These are phyloP conservation scores for Astragalus membranaceus DNA, from an alignment of 306 rosid species.

Conservation along the genomic window DNA sequence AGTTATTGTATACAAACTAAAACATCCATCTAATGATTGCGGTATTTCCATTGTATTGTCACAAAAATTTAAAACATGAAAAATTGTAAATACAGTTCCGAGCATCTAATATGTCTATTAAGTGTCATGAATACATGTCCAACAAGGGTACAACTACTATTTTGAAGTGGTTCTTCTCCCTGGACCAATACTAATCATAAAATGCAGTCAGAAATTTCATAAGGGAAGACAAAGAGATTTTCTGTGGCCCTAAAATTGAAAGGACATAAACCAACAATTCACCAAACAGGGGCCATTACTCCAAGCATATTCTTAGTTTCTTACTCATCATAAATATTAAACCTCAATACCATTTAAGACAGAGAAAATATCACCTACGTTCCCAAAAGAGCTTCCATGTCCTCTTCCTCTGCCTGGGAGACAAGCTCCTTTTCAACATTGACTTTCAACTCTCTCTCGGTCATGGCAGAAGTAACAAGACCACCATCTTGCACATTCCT, in stretches of 20 bases:
- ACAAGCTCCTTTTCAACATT: slow-evolving; percentile 93
- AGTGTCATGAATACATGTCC: not conserved
- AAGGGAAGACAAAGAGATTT: not conserved
- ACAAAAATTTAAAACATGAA: not conserved
- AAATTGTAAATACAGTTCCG: not conserved
- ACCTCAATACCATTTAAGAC: slow-evolving; percentile 16
- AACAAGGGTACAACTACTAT: not conserved
- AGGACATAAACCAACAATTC: not conserved
- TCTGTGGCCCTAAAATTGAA: not conserved
- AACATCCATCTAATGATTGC: not conserved
- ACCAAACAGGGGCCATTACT: slow-evolving; percentile 5
- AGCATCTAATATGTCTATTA: not conserved
- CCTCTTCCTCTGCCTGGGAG: slow-evolving; percentile 99
- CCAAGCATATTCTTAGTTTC: not conserved
- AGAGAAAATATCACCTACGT: slow-evolving; percentile 57
- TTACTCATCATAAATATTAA: slow-evolving; percentile 4
- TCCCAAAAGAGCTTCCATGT: slow-evolving; percentile 97
- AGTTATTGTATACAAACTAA: not conserved
- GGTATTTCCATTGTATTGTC: not conserved
- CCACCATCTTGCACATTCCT: slow-evolving; percentile 56
- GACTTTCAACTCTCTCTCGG: slow-evolving; percentile 70
- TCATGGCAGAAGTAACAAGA: slow-evolving; percentile 54
- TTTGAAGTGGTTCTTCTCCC: not conserved
- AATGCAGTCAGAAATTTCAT: not conserved
- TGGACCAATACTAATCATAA: not conserved